These are phyloP conservation scores for Lotus japonicus DNA, from an alignment of 306 rosid genomes.

Conservation along the genomic window DNA sequence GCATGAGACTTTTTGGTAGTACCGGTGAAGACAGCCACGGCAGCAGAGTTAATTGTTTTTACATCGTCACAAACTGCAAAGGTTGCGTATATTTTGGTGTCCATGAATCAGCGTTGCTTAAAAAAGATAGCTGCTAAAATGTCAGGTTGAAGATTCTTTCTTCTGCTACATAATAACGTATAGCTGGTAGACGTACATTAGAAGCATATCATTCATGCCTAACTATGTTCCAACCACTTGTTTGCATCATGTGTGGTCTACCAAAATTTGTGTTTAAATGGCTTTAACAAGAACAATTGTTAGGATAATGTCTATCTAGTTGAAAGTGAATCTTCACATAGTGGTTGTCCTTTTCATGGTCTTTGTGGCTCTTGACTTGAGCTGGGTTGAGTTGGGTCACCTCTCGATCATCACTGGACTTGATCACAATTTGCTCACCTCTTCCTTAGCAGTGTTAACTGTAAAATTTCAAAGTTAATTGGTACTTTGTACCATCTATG, in stretches of 20 bases:
- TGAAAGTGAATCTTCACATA: slow-evolving; percentile 4
- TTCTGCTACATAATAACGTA: slow-evolving; percentile 14
- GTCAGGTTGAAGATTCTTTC: slow-evolving; percentile 1
- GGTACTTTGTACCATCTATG: too few species aligned
- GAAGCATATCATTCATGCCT: slow-evolving; percentile 10
- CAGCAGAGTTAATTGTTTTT: too few species aligned
- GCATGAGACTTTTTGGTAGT: too few species aligned
- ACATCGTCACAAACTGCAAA: too few species aligned
- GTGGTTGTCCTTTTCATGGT: slow-evolving; percentile 32
- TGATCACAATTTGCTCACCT: not conserved
- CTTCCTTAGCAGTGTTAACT: too few species aligned
- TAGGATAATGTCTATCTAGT: slow-evolving; percentile 18
- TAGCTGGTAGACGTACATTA: slow-evolving; percentile 8
- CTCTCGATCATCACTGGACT: not conserved
- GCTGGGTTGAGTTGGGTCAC: not conserved
- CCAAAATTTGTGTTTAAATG: not conserved
- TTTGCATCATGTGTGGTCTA: slow-evolving; percentile 3
- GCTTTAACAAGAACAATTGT: not conserved
- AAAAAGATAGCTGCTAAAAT: not conserved
- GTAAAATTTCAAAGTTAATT: too few species aligned
- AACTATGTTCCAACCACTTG: slow-evolving; percentile 17
- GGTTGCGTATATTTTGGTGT: too few species aligned
- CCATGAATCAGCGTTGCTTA: too few species aligned
- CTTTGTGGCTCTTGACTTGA: not conserved
- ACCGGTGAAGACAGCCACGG: too few species aligned